A percentile compares a stretch with the other conserved stretches of the same genome.
Evolutionary conservation across 805 yeast species (phyloP).

Genomic region (Lachancea sp.): DNA sequence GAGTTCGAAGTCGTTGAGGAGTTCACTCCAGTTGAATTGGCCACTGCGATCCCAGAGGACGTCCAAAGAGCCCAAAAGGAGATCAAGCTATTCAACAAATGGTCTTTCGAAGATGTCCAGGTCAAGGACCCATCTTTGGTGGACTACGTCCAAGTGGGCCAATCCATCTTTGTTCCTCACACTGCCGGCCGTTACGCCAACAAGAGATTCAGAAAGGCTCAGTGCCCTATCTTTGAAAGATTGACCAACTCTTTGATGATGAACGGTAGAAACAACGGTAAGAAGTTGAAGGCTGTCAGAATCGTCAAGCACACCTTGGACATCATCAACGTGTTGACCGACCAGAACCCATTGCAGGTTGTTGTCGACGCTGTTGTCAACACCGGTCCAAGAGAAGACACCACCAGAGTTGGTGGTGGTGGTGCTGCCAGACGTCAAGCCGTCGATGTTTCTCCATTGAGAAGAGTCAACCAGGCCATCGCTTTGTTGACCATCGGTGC

Average conservation of each 20-base stretch:
- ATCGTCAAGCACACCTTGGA: slow-evolving; percentile 99
- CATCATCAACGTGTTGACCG: slow-evolving; percentile 94
- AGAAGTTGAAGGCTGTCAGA: slow-evolving; percentile 99
- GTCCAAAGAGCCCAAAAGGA: slow-evolving; percentile 93
- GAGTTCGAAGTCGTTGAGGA: slow-evolving; percentile 70
- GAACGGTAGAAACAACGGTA: slow-evolving; percentile 99
- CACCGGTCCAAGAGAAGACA: slow-evolving; percentile 99
- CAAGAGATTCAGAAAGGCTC: slow-evolving; percentile 99
- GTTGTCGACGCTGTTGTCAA: slow-evolving; percentile 98
- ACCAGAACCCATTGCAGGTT: slow-evolving; percentile 99
- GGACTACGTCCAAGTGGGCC: slow-evolving; percentile 96
- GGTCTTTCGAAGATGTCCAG: slow-evolving; percentile 97
- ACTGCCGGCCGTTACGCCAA: slow-evolving; percentile 99
- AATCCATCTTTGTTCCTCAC: slow-evolving; percentile 97
- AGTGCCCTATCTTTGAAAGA: slow-evolving; percentile 99
- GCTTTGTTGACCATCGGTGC: slow-evolving; percentile 98
- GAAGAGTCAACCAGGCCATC: slow-evolving; percentile 99
- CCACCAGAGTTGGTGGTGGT: slow-evolving; percentile 99
- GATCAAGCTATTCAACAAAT: slow-evolving; percentile 98
- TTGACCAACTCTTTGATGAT: slow-evolving; percentile 99
- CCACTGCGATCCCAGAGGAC: slow-evolving; percentile 95
- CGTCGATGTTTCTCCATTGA: slow-evolving; percentile 99
- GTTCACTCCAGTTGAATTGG: slow-evolving; percentile 65
- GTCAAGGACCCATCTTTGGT: slow-evolving; percentile 96
- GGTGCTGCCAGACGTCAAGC: slow-evolving; percentile 99